phyloP scores from a whole-genome alignment of 371 early-diverging fungal genomes.

The Mortierella sp. region DNA sequence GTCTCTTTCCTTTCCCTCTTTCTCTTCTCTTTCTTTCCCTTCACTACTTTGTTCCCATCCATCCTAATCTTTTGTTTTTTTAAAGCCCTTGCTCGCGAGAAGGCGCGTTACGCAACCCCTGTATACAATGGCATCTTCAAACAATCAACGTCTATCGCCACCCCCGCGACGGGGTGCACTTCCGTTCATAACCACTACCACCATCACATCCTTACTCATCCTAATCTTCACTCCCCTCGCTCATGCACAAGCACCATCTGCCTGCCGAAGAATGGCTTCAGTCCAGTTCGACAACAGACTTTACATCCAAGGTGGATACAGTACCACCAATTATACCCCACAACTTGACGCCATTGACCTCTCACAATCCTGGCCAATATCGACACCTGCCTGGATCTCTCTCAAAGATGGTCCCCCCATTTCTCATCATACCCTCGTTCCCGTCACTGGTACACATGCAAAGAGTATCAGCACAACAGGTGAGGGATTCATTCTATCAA shows the following conservation, averaged over 20 bases:
- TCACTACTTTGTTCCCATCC: neutral
- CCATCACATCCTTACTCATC: constrained; percentile 1
- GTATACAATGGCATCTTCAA: neutral
- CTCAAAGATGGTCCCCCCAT: constrained; percentile 13
- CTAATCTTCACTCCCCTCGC: neutral
- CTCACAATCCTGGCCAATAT: constrained; percentile 19
- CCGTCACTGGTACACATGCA: constrained; percentile 10
- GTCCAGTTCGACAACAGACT: constrained; percentile 12
- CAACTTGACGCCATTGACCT: constrained; percentile 27
- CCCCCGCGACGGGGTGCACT: neutral
- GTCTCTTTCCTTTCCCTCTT: neutral
- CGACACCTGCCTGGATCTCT: constrained; percentile 10
- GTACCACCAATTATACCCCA: neutral
- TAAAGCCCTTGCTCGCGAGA: no score
- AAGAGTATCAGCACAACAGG: constrained; percentile 12
- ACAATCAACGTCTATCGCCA: neutral
- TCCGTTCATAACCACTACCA: no score
- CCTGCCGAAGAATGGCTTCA: constrained; percentile 25
- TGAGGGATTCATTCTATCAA: constrained; percentile 18
- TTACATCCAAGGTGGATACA: constrained; percentile 45
- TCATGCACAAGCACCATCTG: constrained; percentile 4
- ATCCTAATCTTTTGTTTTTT: neutral
- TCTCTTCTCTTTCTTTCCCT: neutral
- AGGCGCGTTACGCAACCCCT: no score
- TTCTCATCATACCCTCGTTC: constrained; percentile 28